A percentile compares a stretch with the other conserved stretches of the same genome.
Evolutionary conservation across 2,329 filamentous ascomycete genomes (phyloP).

Genomic region (Colletotrichum orchidophilum): DNA sequence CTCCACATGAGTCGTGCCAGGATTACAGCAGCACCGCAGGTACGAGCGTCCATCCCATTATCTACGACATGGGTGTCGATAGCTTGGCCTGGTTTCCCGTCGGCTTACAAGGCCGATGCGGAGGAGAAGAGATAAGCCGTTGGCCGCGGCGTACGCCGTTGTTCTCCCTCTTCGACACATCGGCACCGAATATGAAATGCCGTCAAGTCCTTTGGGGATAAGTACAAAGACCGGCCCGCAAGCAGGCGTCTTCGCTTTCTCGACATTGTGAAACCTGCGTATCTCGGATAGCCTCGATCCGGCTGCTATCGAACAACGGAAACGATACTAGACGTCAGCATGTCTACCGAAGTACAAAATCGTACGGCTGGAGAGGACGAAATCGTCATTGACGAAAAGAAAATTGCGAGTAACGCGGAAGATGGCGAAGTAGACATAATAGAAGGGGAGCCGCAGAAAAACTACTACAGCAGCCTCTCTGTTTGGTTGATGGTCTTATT

Average conservation of each 20-base stretch:
- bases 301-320: not conserved
- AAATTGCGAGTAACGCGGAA: not conserved
- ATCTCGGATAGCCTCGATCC: not conserved
- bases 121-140: conserved; percentile 18
- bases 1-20: conserved; percentile 12
- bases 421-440: not conserved
- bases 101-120: conserved; percentile 15
- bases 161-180: not conserved
- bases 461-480: conserved; percentile 50
- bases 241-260: not conserved
- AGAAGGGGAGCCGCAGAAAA: conserved; percentile 35
- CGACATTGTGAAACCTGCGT: no score
- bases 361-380: not conserved
- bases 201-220: not conserved
- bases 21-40: not conserved
- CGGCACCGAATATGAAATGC: not conserved
- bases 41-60: not conserved
- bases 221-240: not conserved
- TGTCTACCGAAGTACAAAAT: no score
- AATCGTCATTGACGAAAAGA: not conserved
- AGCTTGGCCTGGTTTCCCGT: conserved; percentile 4
- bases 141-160: not conserved
- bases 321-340: not conserved
- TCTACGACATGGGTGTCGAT: conserved; percentile 22
- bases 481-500: conserved; percentile 56